Percentiles rank a stretch among this genome's conserved stretches.
Evolutionary conservation across 441 rosid genomes (phyloP).

Genomic region (Hura crepitans): DNA sequence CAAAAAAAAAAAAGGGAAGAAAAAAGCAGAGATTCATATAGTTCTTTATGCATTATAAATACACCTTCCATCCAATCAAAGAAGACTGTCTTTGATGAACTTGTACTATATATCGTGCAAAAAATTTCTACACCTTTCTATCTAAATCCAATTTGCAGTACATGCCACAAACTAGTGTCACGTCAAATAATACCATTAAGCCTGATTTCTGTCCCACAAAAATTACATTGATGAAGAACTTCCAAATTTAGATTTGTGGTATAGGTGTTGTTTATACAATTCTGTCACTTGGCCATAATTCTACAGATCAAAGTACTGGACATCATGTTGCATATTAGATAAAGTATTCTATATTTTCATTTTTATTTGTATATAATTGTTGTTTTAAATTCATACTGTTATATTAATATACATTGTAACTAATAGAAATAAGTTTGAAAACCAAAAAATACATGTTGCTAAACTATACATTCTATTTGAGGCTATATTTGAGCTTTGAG

Average conservation of each 20-base stretch:
- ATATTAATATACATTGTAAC: too few species aligned
- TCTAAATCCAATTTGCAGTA: background rate
- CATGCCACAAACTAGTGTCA: background rate
- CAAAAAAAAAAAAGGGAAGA: slow-evolving; percentile 1
- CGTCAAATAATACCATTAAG: background rate
- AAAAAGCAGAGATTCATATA: background rate
- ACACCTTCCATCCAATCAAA: background rate
- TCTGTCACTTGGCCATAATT: background rate
- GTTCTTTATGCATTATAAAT: background rate
- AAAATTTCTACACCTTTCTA: background rate
- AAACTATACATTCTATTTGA: background rate
- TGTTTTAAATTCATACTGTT: background rate
- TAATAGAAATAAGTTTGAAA: background rate
- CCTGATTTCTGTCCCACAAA: background rate
- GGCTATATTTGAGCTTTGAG: background rate
- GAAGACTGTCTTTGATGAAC: background rate
- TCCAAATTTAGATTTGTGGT: background rate
- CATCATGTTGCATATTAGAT: background rate
- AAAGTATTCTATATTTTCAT: background rate
- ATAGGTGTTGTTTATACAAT: background rate
- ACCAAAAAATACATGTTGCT: background rate
- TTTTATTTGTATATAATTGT: background rate
- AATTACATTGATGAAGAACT: background rate
- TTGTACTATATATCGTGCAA: background rate
- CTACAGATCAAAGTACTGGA: background rate